phyloP scores from a whole-genome alignment of 2,329 filamentous ascomycete species.

The Rhytidhysteron rufulum region DNA sequence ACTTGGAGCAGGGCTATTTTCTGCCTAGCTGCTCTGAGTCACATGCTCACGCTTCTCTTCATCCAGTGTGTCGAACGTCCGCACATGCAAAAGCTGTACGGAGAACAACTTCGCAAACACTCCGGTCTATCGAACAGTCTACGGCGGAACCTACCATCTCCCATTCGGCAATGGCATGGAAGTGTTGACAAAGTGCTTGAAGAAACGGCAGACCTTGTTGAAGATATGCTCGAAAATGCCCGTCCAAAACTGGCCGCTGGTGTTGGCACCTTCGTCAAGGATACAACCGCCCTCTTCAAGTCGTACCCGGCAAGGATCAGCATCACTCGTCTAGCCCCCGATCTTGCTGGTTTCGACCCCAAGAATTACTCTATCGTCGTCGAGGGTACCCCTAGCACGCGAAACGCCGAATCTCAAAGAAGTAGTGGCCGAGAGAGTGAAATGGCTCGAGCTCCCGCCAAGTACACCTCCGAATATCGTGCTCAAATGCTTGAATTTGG shows the following conservation, averaged over 20 bases:
- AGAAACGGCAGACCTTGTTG: conserved; percentile 82
- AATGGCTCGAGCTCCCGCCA: conserved; percentile 63
- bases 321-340: conserved; percentile 73
- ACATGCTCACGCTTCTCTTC: conserved; percentile 80
- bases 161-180: conserved; percentile 77
- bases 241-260: conserved; percentile 82
- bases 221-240: conserved; percentile 83
- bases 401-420: conserved; percentile 53
- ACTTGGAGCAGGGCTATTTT: conserved; percentile 87
- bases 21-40: conserved; percentile 77
- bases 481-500: conserved; percentile 85
- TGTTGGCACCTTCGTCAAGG: conserved; percentile 80
- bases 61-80: conserved; percentile 92
- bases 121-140: conserved; percentile 91
- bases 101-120: conserved; percentile 74
- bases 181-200: conserved; percentile 85
- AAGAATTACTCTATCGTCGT: conserved; percentile 77
- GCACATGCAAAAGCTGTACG: conserved; percentile 98
- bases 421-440: conserved; percentile 71
- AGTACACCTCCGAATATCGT: conserved; percentile 59
- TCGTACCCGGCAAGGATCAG: conserved; percentile 83
- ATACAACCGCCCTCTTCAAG: conserved; percentile 84
- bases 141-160: conserved; percentile 77
- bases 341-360: conserved; percentile 74
- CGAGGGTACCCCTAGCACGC: conserved; percentile 55